Percentiles rank a stretch among this genome's conserved stretches.
Evolutionary conservation across 345 rosid genomes (phyloP).

Genomic region (Salix dunnii): DNA sequence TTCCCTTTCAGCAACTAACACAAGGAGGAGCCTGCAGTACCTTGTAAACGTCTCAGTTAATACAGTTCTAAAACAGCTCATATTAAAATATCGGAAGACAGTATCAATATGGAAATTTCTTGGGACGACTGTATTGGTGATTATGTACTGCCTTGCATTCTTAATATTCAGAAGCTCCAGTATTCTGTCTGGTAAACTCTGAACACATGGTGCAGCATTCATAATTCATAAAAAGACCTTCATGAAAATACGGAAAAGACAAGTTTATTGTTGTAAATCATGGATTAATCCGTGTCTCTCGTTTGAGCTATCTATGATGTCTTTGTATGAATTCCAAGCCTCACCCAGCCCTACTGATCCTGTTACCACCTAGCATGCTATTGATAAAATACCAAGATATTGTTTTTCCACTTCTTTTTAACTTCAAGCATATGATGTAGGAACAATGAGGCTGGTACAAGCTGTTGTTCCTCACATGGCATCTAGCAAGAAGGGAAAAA

Average conservation of each 20-base stretch:
- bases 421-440: slow-evolving; percentile 22
- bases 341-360: background rate
- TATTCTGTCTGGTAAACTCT: background rate
- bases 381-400: background rate
- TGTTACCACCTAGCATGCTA: background rate
- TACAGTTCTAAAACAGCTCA: no score
- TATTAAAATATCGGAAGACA: no score
- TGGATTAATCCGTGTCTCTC: background rate
- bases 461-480: slow-evolving; percentile 88
- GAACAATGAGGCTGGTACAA: slow-evolving; percentile 79
- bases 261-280: background rate
- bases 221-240: background rate
- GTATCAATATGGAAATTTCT: background rate
- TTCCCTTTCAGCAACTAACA: background rate
- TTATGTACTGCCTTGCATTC: background rate
- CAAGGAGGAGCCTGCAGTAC: no score
- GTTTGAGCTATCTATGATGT: background rate
- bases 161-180: background rate
- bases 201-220: background rate
- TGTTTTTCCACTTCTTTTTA: background rate
- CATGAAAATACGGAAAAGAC: background rate
- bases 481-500: slow-evolving; percentile 59
- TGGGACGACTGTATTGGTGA: background rate
- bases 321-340: background rate
- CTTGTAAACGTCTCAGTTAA: no score